Conservation (phyloP, 352 stramenopile species). For the Phytopythium cucurbitacearum region DNA sequence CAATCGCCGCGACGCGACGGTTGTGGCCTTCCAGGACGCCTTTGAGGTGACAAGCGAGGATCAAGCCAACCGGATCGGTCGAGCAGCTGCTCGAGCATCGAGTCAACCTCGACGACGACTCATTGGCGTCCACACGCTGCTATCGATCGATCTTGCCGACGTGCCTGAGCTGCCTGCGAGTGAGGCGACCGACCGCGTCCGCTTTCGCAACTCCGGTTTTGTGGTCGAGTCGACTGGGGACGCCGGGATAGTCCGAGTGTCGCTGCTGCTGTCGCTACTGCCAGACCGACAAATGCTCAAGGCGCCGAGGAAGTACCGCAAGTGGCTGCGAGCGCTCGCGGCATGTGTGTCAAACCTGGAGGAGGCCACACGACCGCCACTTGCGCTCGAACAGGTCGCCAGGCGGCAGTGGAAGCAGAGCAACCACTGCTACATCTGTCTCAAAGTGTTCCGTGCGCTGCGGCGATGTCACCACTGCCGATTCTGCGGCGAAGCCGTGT, state of each 20-base stretch:
- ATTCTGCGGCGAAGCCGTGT: conserved; percentile 68
- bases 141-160: conserved; percentile 36
- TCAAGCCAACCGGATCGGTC: neutral
- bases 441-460: conserved; percentile 70
- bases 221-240: conserved; percentile 46
- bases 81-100: neutral
- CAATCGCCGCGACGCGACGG: conserved; percentile 50
- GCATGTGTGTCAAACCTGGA: conserved; percentile 29
- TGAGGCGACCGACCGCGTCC: conserved; percentile 26
- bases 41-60: conserved; percentile 15
- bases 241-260: conserved; percentile 26
- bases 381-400: conserved; percentile 30
- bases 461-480: conserved; percentile 70
- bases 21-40: conserved; percentile 62
- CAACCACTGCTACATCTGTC: conserved; percentile 62
- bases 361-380: conserved; percentile 9
- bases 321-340: conserved; percentile 35
- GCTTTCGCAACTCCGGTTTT: conserved; percentile 48
- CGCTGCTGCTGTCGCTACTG: conserved; percentile 43
- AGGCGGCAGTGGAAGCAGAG: conserved; percentile 55
- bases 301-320: conserved; percentile 21
- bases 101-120: conserved; percentile 4
- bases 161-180: conserved; percentile 25
- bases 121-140: conserved; percentile 31
- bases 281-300: conserved; percentile 22